Percentiles rank a stretch among this genome's conserved stretches.
Conservation (phyloP, 1,284 basidiomycete genomes). For the Fomitopsis pinicola region DNA sequence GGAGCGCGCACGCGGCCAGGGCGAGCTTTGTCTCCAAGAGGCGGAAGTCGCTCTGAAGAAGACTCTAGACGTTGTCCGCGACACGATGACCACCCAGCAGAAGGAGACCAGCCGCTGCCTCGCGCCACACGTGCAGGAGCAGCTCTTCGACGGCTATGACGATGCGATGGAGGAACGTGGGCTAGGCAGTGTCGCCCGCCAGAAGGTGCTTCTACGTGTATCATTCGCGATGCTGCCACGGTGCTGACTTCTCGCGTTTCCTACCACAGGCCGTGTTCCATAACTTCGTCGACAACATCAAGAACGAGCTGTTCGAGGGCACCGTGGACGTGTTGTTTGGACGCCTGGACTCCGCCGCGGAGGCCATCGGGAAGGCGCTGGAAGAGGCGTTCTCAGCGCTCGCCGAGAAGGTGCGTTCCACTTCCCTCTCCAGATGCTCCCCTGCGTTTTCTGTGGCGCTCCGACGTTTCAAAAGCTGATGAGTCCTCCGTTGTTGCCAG, state of each 20-base stretch:
- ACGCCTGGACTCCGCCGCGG: conserved; percentile 40
- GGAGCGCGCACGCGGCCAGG: conserved; percentile 47
- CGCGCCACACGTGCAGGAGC: conserved; percentile 50
- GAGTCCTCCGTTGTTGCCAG: conserved; percentile 25
- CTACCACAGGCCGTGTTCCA: conserved; percentile 41
- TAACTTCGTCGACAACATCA: conserved; percentile 35
- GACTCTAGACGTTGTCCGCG: conserved; percentile 43
- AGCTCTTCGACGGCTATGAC: conserved; percentile 47
- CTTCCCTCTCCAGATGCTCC: not conserved
- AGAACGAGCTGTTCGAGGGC: conserved; percentile 48
- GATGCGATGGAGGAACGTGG: conserved; percentile 51
- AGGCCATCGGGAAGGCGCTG: conserved; percentile 45
- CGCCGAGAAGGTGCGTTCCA: conserved; percentile 44
- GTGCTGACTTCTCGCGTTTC: not conserved
- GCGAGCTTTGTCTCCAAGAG: conserved; percentile 47
- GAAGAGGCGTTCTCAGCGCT: conserved; percentile 42
- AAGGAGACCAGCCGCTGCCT: conserved; percentile 57
- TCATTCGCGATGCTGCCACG: not conserved
- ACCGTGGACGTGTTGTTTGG: conserved; percentile 48
- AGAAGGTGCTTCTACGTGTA: conserved; percentile 39
- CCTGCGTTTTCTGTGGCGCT: not conserved
- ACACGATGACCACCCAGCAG: conserved; percentile 48
- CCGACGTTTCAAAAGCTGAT: not conserved
- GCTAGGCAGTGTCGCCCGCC: conserved; percentile 51
- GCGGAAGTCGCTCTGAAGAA: conserved; percentile 45